Evolutionary conservation across 73 alveolate genomes (phyloP), one percentile per base, ranked within the genome.

Genomic region (Paramecium primaurelia): DNA sequence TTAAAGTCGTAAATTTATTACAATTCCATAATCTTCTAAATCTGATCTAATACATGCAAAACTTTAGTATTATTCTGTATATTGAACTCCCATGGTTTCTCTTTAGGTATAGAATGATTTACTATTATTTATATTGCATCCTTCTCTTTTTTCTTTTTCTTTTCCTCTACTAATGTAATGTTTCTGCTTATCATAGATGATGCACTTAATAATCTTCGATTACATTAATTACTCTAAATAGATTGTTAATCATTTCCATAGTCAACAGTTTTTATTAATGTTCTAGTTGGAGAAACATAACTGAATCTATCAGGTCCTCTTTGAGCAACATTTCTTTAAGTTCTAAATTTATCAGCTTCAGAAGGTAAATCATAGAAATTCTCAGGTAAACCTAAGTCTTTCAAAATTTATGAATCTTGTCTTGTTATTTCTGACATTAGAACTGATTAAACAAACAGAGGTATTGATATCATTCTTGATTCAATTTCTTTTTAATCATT

Each of bases 261-360:
- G 1, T 34, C 47, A 11, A 64, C 42, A 28, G 51, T 34, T 64
- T 64, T 64, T 3, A 34, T 64, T 34, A 64, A 12, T 25, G 84
- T 44, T 80, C 77, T 80, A 11, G 71, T 18, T 4, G 91, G 91
- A 25, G 91, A 80, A 38, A 45, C 47, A 80, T 80, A 80, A 38
- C 37, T 18, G 4, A 80, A 80, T 80, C 91, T 80, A 49, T 80
- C 73, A 16, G 37, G 40, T 8, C 77, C 71, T 80, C 14, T 80
- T 45, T 32, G 12, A 11, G 30, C 2, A 18, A 16, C 49, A 45
- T 44, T 80, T 80, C 91, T 42, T 36, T 80, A 18, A 80, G 22
- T 49, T 80, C 91, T 40, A 0, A 59, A 26, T 30, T 80, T 10
- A 80, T 12, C 26, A 6, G 47, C 49, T 80, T 80, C 2, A 54